Percentiles rank a stretch among this genome's conserved stretches.
phyloP scores from a whole-genome alignment of 2,329 filamentous ascomycete genomes.

The Verticillium albo-atrum region DNA sequence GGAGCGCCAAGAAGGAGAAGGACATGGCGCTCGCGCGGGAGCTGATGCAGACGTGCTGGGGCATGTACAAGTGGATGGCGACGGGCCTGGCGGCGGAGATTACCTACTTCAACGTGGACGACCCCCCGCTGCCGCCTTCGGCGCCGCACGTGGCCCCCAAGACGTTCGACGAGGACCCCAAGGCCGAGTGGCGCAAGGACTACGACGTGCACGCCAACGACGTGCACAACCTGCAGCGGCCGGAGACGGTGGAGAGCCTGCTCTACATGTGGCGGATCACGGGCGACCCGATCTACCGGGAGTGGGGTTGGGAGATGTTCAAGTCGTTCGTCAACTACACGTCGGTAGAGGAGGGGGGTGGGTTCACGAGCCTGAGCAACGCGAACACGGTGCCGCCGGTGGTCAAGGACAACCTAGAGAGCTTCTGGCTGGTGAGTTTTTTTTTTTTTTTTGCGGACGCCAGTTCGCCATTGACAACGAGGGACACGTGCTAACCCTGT shows the following conservation, averaged over 20 bases:
- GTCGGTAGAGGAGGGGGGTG: constrained; percentile 69
- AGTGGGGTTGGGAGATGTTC: constrained; percentile 99
- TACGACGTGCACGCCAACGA: constrained; percentile 79
- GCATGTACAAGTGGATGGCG: constrained; percentile 86
- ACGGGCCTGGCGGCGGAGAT: constrained; percentile 96
- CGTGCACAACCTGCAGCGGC: constrained; percentile 86
- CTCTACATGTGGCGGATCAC: constrained; percentile 99
- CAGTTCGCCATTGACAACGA: not conserved
- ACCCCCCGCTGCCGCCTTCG: constrained; percentile 61
- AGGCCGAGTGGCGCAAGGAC: constrained; percentile 70
- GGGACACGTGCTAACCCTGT: not conserved
- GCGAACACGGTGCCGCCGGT: constrained; percentile 68
- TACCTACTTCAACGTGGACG: constrained; percentile 76
- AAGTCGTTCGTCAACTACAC: constrained; percentile 84
- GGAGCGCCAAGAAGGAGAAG: constrained; percentile 76
- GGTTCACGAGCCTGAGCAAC: constrained; percentile 77
- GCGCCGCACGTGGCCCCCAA: constrained; percentile 44
- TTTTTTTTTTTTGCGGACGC: not conserved
- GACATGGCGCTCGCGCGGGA: constrained; percentile 86
- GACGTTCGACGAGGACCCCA: constrained; percentile 44
- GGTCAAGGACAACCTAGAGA: constrained; percentile 90
- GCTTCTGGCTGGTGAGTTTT: constrained; percentile 83
- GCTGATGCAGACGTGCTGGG: constrained; percentile 96
- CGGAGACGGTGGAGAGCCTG: constrained; percentile 92
- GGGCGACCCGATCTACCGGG: constrained; percentile 78